These are phyloP conservation scores for Skeletonema marinoi DNA, from an alignment of 108 stramenopile genomes.

Conservation along the genomic window DNA sequence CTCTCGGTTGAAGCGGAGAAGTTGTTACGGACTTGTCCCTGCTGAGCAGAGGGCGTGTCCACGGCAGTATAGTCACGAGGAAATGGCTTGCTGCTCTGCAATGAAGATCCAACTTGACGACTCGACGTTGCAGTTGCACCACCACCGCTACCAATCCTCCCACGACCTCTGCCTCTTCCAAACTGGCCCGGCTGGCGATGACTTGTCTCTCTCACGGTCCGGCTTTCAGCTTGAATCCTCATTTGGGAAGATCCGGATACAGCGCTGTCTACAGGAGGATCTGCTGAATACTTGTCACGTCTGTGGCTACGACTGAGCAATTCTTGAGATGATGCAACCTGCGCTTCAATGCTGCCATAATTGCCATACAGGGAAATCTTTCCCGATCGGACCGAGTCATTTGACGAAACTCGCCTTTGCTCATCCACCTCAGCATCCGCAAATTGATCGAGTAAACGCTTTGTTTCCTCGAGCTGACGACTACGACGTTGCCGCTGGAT, in stretches of 20 bases:
- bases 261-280: not conserved
- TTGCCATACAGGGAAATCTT: not conserved
- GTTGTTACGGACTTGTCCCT: not conserved
- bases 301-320: not conserved
- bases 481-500: slow-evolving; percentile 37
- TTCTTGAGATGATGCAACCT: not conserved
- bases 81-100: not conserved
- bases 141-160: not conserved
- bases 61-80: not conserved
- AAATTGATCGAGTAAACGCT: slow-evolving; percentile 24
- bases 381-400: not conserved
- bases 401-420: not conserved
- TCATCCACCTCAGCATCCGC: not conserved
- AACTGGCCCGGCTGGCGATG: not conserved
- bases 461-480: slow-evolving; percentile 43
- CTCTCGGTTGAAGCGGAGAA: not conserved
- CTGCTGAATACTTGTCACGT: not conserved
- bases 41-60: not conserved
- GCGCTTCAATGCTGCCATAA: not conserved
- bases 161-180: slow-evolving; percentile 1
- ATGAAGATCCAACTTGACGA: not conserved
- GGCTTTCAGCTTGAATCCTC: not conserved
- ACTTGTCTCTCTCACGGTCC: not conserved
- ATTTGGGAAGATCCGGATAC: not conserved
- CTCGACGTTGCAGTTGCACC: not conserved